These are phyloP conservation scores for Retiboletus flavoniger DNA, from an alignment of 1,284 basidiomycete genomes.

Conservation along the genomic window DNA sequence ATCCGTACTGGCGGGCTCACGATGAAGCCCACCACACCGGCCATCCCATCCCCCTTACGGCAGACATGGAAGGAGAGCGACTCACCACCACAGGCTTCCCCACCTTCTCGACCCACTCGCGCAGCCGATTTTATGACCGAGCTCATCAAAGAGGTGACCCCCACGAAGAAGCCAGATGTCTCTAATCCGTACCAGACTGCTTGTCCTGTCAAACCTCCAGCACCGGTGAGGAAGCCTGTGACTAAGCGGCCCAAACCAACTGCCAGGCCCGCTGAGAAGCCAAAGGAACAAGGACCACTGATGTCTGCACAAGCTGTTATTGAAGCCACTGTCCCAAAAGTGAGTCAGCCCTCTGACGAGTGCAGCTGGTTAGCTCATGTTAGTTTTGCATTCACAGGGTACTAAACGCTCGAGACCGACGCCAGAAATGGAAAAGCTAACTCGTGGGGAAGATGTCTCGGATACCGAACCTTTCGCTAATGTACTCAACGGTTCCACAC, in stretches of 20 bases:
- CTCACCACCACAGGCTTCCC: constrained; percentile 41
- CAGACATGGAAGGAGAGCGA: constrained; percentile 57
- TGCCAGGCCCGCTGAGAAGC: constrained; percentile 35
- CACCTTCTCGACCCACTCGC: constrained; percentile 46
- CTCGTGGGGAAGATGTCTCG: constrained; percentile 13
- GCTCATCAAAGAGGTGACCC: constrained; percentile 65
- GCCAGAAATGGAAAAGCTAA: constrained; percentile 34
- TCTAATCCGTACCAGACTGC: constrained; percentile 71
- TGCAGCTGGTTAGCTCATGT: constrained; percentile 1
- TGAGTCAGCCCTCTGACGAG: constrained; percentile 29
- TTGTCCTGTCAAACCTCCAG: constrained; percentile 50
- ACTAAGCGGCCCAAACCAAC: constrained; percentile 30
- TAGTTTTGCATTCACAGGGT: constrained; percentile 43
- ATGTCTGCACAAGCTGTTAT: constrained; percentile 62
- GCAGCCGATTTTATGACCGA: constrained; percentile 65
- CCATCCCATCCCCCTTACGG: constrained; percentile 64
- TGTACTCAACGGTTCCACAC: constrained; percentile 31
- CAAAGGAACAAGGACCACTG: constrained; percentile 34
- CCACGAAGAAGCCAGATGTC: constrained; percentile 59
- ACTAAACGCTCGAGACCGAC: constrained; percentile 69
- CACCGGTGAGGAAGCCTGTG: constrained; percentile 42
- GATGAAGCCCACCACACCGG: constrained; percentile 55
- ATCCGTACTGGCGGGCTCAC: constrained; percentile 43
- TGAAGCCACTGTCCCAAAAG: constrained; percentile 70
- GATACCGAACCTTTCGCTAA: constrained; percentile 7